phyloP scores from a whole-genome alignment of 306 rosid species.

The Citrullus colocynthis region DNA sequence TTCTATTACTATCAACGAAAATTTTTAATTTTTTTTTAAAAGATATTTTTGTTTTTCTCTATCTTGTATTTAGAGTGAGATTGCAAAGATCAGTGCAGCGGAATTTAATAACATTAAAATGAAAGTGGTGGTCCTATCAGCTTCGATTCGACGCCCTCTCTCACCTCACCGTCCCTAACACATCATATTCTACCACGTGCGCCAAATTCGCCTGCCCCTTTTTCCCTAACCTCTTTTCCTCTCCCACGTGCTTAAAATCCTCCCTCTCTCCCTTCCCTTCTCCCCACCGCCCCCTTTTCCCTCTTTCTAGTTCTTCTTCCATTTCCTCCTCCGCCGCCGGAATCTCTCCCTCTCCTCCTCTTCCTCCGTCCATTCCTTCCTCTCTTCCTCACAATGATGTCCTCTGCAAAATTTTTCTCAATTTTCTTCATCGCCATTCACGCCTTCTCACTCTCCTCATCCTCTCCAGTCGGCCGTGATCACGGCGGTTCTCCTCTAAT shows the following conservation, averaged over 20 bases:
- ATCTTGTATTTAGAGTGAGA: too few relatives aligned
- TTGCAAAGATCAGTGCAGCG: neutral
- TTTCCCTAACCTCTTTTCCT: neutral
- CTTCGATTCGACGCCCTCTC: slow-evolving; percentile 8
- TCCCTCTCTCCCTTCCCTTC: neutral
- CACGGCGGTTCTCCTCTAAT: neutral
- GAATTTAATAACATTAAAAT: neutral
- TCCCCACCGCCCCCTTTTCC: slow-evolving; percentile 10
- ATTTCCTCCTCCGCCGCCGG: neutral
- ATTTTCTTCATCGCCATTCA: neutral
- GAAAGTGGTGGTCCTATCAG: neutral
- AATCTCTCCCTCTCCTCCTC: neutral
- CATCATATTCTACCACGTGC: slow-evolving; percentile 7
- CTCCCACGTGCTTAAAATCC: slow-evolving; percentile 25
- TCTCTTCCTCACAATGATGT: neutral
- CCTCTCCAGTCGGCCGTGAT: neutral
- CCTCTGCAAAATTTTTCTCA: neutral
- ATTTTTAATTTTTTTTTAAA: too few relatives aligned
- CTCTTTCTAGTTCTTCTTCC: neutral
- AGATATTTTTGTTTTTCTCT: too few relatives aligned
- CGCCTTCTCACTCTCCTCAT: neutral
- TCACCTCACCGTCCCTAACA: neutral
- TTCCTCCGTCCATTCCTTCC: neutral
- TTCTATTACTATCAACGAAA: too few relatives aligned
- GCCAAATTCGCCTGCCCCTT: neutral